These are phyloP conservation scores for Hypocrella siamensis DNA, from an alignment of 2,329 filamentous ascomycete genomes.

Conservation along the genomic window DNA sequence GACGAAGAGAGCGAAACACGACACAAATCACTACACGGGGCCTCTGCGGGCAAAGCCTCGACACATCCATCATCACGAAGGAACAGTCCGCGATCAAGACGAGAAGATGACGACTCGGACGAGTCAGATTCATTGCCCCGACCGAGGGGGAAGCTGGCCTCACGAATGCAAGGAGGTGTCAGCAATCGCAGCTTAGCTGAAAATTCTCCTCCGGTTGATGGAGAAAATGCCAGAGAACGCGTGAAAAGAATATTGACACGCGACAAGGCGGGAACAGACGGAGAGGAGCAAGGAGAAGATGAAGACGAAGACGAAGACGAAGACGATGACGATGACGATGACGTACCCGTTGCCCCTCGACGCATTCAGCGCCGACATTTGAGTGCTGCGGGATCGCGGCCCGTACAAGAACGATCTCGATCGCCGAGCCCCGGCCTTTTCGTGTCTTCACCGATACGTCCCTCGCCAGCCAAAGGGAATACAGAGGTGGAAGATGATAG, in stretches of 20 bases:
- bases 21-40: background rate
- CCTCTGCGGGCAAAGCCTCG: too few species aligned
- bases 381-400: conserved; percentile 15
- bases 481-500: conserved; percentile 22
- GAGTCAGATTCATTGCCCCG: conserved; percentile 21
- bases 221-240: conserved; percentile 22
- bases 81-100: too few species aligned
- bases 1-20: conserved; percentile 25
- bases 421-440: conserved; percentile 33
- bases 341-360: conserved; percentile 23
- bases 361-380: conserved; percentile 21
- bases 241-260: conserved; percentile 25
- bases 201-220: conserved; percentile 2
- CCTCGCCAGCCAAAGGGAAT: conserved; percentile 13
- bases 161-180: conserved; percentile 37
- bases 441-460: conserved; percentile 32
- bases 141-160: conserved; percentile 48
- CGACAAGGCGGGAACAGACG: too few species aligned
- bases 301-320: conserved; percentile 9
- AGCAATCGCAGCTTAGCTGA: too few species aligned
- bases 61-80: too few species aligned
- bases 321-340: conserved; percentile 16
- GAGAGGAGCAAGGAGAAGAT: conserved; percentile 9
- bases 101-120: conserved; percentile 28
- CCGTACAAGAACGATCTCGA: conserved; percentile 9